A percentile compares a stretch with the other conserved stretches of the same genome.
Evolutionary conservation across 257 asterid genomes (phyloP).

Genomic region (Jaltomata sinuosa): DNA sequence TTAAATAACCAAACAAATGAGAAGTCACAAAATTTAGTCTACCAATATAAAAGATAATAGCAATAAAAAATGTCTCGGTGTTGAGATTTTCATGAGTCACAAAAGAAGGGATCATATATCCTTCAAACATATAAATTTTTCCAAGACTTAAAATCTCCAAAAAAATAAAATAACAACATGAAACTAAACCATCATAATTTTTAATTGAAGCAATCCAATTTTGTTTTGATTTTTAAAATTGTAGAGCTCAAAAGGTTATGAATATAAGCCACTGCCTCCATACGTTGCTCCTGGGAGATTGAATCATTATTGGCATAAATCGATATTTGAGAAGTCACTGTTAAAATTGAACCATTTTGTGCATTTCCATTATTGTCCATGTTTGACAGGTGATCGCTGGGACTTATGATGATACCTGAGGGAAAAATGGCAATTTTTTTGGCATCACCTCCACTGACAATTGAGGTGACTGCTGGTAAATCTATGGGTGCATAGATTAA

Average conservation of each 20-base stretch:
- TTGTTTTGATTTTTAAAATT: constrained; percentile 31
- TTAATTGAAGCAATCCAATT: constrained; percentile 16
- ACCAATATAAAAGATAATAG: background rate
- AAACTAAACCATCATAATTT: background rate
- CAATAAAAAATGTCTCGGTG: background rate
- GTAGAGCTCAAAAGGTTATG: constrained; percentile 42
- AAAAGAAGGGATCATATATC: background rate
- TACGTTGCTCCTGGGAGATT: constrained; percentile 28
- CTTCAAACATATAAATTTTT: background rate
- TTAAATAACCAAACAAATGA: background rate
- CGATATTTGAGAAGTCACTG: constrained; percentile 40
- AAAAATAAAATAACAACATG: background rate
- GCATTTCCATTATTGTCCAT: background rate
- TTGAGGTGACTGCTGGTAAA: constrained; percentile 10
- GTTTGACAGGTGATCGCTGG: constrained; percentile 19
- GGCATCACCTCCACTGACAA: constrained; percentile 31
- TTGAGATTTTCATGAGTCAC: background rate
- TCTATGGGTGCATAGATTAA: constrained; percentile 48
- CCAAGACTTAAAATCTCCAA: background rate
- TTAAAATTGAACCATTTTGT: constrained; percentile 38
- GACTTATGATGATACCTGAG: constrained; percentile 50
- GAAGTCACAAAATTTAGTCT: background rate
- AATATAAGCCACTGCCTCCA: constrained; percentile 39
- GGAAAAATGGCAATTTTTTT: constrained; percentile 34
- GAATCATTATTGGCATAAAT: background rate